These are phyloP conservation scores for Thelonectria olida DNA, from an alignment of 2,329 filamentous ascomycete genomes.

Conservation along the genomic window DNA sequence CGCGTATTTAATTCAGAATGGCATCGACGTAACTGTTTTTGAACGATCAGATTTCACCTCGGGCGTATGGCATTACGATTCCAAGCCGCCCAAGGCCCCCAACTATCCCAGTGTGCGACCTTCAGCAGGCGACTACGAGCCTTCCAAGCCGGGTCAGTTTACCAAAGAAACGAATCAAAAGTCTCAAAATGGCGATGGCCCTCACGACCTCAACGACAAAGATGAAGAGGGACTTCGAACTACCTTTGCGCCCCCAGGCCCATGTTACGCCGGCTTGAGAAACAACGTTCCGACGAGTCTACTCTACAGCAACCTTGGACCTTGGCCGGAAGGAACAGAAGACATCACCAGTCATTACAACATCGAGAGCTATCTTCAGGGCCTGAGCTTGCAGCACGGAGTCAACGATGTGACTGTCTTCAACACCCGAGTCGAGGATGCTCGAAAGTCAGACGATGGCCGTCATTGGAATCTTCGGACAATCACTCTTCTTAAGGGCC, in stretches of 20 bases:
- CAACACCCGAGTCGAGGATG: slow-evolving; percentile 66
- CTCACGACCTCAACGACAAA: neutral
- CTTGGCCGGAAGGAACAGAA: slow-evolving; percentile 68
- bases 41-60: slow-evolving; percentile 46
- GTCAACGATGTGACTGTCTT: slow-evolving; percentile 62
- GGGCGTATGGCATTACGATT: slow-evolving; percentile 52
- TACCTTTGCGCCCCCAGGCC: slow-evolving; percentile 41
- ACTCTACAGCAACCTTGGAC: slow-evolving; percentile 52
- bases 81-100: slow-evolving; percentile 40
- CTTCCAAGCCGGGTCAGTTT: slow-evolving; percentile 23
- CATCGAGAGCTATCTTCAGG: slow-evolving; percentile 68
- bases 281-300: slow-evolving; percentile 78
- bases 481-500: slow-evolving; percentile 49
- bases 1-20: slow-evolving; percentile 48
- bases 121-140: slow-evolving; percentile 39
- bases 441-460: slow-evolving; percentile 53
- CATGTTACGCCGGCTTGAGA: slow-evolving; percentile 69
- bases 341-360: slow-evolving; percentile 66
- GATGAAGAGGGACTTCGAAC: slow-evolving; percentile 12
- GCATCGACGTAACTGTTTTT: slow-evolving; percentile 49
- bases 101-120: slow-evolving; percentile 45
- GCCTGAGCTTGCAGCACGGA: slow-evolving; percentile 60
- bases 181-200: neutral
- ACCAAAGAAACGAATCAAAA: neutral
- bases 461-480: slow-evolving; percentile 62